A percentile compares a stretch with the other conserved stretches of the same genome.
Conservation (phyloP, 1,139 yeast species). For the Kodamaea anthophila region DNA sequence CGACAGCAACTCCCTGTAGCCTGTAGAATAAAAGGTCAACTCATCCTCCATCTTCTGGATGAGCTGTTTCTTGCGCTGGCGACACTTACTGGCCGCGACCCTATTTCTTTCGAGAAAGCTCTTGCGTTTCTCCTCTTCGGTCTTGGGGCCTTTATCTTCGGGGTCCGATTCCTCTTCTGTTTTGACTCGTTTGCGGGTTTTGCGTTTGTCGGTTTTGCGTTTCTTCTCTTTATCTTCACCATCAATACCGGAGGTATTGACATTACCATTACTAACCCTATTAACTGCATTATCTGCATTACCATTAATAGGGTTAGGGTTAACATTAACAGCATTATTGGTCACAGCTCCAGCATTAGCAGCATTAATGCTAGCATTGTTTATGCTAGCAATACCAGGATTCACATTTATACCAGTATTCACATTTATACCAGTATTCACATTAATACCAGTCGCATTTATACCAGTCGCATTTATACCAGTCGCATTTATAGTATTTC, state of each 20-base stretch:
- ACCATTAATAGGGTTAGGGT: neutral
- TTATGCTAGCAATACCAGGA: neutral
- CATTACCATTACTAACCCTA: neutral
- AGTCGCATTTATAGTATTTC: neutral
- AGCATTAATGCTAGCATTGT: no score
- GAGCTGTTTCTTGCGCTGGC: constrained; percentile 90
- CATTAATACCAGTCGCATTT: neutral
- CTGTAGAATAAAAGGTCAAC: constrained; percentile 58
- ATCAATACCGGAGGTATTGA: neutral
- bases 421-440: neutral
- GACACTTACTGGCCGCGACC: constrained; percentile 91
- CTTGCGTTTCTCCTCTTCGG: constrained; percentile 69
- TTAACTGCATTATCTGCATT: neutral
- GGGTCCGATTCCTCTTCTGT: constrained; percentile 10
- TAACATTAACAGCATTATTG: neutral
- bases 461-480: neutral
- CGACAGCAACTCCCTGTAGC: constrained; percentile 60
- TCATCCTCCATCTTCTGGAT: constrained; percentile 79
- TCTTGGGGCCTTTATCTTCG: constrained; percentile 17
- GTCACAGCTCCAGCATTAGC: neutral
- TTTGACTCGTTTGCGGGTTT: constrained; percentile 9
- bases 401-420: neutral
- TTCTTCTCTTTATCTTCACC: constrained; percentile 6
- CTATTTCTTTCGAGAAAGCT: constrained; percentile 86
- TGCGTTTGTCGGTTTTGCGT: constrained; percentile 12